Percentiles rank a stretch among this genome's conserved stretches.
phyloP scores from a whole-genome alignment of 495 filamentous ascomycete genomes.

The Evernia prunastri region DNA sequence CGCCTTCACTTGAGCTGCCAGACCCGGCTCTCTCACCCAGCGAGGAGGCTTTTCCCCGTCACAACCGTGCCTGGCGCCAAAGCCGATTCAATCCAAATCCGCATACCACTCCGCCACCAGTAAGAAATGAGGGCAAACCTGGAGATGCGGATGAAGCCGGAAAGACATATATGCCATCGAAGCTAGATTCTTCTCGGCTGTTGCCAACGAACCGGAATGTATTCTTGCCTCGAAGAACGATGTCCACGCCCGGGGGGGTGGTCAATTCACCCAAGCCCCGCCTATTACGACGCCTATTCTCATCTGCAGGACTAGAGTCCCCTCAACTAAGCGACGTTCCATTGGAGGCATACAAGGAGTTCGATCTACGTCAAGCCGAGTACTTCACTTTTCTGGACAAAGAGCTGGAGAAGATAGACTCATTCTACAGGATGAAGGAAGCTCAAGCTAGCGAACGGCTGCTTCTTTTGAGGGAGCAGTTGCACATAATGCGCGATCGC shows the following conservation, averaged over 20 bases:
- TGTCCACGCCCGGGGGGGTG: constrained; percentile 21
- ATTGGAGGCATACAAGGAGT: constrained; percentile 45
- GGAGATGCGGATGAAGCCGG: constrained; percentile 40
- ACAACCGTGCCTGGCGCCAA: constrained; percentile 29
- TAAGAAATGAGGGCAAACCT: constrained; percentile 19
- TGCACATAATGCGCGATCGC: constrained; percentile 81
- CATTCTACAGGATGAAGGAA: constrained; percentile 78
- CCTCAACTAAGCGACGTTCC: constrained; percentile 34
- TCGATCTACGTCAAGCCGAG: constrained; percentile 58
- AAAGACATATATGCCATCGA: constrained; percentile 28
- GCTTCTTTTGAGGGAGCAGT: constrained; percentile 63
- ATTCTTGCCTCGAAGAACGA: constrained; percentile 23
- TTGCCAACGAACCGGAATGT: constrained; percentile 31
- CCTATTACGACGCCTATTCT: constrained; percentile 39
- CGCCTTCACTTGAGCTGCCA: constrained; percentile 60
- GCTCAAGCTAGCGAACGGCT: constrained; percentile 67
- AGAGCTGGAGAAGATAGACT: constrained; percentile 78
- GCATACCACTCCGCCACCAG: constrained; percentile 20
- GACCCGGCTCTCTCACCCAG: constrained; percentile 56
- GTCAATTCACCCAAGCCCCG: constrained; percentile 22
- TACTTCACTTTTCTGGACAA: constrained; percentile 73
- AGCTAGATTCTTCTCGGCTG: constrained; percentile 28
- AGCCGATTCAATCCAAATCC: constrained; percentile 24
- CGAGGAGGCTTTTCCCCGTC: constrained; percentile 25
- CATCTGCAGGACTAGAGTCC: constrained; percentile 29